Conservation (phyloP, 805 yeast genomes). For the Saturnispora besseyi region DNA sequence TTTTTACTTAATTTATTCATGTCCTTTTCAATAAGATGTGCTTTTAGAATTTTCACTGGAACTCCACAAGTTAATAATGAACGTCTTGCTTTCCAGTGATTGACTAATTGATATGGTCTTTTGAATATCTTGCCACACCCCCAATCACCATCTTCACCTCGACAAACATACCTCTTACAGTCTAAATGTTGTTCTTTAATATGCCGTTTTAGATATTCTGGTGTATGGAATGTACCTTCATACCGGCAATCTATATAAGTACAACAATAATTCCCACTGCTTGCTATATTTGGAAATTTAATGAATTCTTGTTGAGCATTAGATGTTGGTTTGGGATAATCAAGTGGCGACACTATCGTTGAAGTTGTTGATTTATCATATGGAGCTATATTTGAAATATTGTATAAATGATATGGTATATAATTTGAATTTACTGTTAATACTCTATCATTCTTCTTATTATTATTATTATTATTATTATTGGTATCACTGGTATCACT, state of each 20-base stretch:
- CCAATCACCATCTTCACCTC: slow-evolving; percentile 24
- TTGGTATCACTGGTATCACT: too few relatives aligned
- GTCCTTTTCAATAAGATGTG: slow-evolving; percentile 2
- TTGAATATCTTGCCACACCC: slow-evolving; percentile 27
- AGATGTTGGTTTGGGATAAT: neutral
- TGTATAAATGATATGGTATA: too few relatives aligned
- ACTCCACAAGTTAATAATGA: slow-evolving; percentile 25
- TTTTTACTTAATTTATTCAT: slow-evolving; percentile 3
- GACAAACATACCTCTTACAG: slow-evolving; percentile 21
- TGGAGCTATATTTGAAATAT: too few relatives aligned
- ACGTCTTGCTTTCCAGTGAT: slow-evolving; percentile 28
- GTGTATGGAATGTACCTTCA: slow-evolving; percentile 24
- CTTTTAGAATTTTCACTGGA: slow-evolving; percentile 12
- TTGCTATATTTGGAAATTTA: neutral
- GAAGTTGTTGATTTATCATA: too few relatives aligned
- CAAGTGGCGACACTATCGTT: neutral
- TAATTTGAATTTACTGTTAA: too few relatives aligned
- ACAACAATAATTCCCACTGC: slow-evolving; percentile 13
- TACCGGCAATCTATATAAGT: slow-evolving; percentile 20
- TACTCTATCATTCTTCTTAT: too few relatives aligned
- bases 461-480: too few relatives aligned
- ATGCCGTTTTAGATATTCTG: slow-evolving; percentile 25
- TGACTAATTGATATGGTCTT: slow-evolving; percentile 28
- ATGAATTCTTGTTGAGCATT: neutral
- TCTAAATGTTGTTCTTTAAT: slow-evolving; percentile 25